These are phyloP conservation scores for Cylindrotheca closterium DNA, from an alignment of 108 stramenopile species.

Conservation along the genomic window DNA sequence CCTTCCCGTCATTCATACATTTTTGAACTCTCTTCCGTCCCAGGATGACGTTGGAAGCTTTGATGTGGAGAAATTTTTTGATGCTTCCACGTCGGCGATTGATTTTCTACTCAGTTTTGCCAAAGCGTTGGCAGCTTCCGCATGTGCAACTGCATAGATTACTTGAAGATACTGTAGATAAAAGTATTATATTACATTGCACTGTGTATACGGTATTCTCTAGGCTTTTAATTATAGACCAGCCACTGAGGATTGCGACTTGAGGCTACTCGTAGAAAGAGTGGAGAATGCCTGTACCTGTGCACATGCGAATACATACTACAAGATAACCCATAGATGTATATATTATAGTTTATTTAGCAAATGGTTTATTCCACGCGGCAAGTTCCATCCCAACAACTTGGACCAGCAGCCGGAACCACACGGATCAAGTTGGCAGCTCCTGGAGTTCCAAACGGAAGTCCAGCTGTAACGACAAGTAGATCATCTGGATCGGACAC, in stretches of 20 bases:
- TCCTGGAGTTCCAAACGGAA: slow-evolving; percentile 91
- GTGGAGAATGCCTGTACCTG: too few species aligned
- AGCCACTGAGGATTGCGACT: too few species aligned
- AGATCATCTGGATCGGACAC: slow-evolving; percentile 84
- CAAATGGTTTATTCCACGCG: slow-evolving; percentile 39
- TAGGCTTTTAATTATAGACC: too few species aligned
- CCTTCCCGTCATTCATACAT: slow-evolving; percentile 18
- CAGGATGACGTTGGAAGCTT: slow-evolving; percentile 3
- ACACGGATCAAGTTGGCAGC: slow-evolving; percentile 91
- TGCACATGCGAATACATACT: too few species aligned
- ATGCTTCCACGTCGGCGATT: slow-evolving; percentile 21
- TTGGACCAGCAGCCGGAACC: slow-evolving; percentile 90
- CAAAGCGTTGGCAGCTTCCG: slow-evolving; percentile 29
- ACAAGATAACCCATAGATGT: too few species aligned
- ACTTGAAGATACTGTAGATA: too few species aligned
- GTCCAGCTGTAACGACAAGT: slow-evolving; percentile 91
- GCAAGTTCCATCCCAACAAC: slow-evolving; percentile 80
- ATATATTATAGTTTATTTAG: too few species aligned
- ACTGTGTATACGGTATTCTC: too few species aligned
- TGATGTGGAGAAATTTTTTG: slow-evolving; percentile 25
- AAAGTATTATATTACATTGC: too few species aligned
- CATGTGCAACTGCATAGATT: slow-evolving; percentile 23
- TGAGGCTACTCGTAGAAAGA: too few species aligned
- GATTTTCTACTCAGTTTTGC: slow-evolving; percentile 25
- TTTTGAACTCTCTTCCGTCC: background rate